Percentiles rank a stretch among this genome's conserved stretches.
These are phyloP conservation scores for Fomes fomentarius DNA, from an alignment of 1,284 basidiomycete species.

Conservation along the genomic window DNA sequence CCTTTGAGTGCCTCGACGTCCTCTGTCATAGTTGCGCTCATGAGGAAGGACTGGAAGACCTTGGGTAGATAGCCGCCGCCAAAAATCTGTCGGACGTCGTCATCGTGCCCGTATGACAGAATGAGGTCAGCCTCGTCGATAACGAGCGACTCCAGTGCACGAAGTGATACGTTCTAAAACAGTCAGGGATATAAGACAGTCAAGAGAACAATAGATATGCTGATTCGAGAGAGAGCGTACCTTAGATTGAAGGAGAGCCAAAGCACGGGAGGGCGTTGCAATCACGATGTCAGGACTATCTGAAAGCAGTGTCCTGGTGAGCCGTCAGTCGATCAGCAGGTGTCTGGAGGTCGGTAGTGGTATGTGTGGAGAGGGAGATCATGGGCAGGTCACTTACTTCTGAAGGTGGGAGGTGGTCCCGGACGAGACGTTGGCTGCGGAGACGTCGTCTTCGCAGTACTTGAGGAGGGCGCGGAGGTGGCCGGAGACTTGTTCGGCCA, in stretches of 20 bases:
- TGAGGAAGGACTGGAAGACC: slow-evolving; percentile 92
- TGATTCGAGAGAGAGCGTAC: slow-evolving; percentile 35
- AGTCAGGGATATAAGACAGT: no score
- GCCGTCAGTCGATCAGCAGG: neutral
- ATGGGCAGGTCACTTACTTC: slow-evolving; percentile 53
- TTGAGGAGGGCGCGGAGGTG: slow-evolving; percentile 70
- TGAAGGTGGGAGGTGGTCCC: slow-evolving; percentile 79
- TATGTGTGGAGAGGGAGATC: neutral
- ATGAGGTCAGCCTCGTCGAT: slow-evolving; percentile 99
- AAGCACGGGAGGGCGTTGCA: slow-evolving; percentile 86
- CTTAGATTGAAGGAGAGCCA: slow-evolving; percentile 82
- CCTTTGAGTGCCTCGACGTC: slow-evolving; percentile 94
- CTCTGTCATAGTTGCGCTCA: slow-evolving; percentile 98
- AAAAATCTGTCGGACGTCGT: slow-evolving; percentile 88
- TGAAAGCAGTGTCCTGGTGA: slow-evolving; percentile 71
- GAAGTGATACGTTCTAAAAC: slow-evolving; percentile 58
- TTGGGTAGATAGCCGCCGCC: slow-evolving; percentile 80
- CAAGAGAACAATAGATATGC: no score
- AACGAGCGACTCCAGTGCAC: slow-evolving; percentile 82
- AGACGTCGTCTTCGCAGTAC: slow-evolving; percentile 81
- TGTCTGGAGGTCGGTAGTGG: no score
- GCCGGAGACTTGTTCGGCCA: slow-evolving; percentile 87
- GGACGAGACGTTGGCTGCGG: slow-evolving; percentile 80
- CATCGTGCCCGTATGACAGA: slow-evolving; percentile 95
- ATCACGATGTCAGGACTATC: slow-evolving; percentile 94